phyloP scores from a whole-genome alignment of 352 stramenopile genomes.

The Globisporangium paddicum region DNA sequence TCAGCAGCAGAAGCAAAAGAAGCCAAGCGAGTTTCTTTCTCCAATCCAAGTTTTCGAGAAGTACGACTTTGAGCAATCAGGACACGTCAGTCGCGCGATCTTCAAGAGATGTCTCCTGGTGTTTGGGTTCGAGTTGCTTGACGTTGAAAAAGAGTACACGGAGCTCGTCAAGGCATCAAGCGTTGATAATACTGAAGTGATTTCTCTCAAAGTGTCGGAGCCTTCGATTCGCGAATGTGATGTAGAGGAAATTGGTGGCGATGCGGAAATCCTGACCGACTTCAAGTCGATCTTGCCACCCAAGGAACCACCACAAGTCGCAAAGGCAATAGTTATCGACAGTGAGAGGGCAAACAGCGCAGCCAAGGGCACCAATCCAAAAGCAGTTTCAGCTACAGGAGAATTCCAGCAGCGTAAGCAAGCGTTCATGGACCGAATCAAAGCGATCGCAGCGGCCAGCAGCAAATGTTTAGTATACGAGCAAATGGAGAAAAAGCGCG shows the following conservation, averaged over 20 bases:
- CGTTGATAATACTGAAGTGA: not conserved
- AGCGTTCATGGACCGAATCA: conserved; percentile 72
- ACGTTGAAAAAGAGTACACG: conserved; percentile 31
- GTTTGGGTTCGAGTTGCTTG: conserved; percentile 69
- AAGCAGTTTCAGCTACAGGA: conserved; percentile 14
- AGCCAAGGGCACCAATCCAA: not conserved
- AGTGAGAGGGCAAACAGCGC: not conserved
- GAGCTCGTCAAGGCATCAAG: conserved; percentile 4
- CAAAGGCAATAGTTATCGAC: not conserved
- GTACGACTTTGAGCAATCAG: conserved; percentile 41
- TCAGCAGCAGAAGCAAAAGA: conserved; percentile 25
- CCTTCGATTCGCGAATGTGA: not conserved
- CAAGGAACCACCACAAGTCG: not conserved
- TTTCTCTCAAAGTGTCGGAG: not conserved
- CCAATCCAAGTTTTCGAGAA: conserved; percentile 43
- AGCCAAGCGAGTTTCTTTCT: conserved; percentile 13
- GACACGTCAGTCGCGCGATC: conserved; percentile 46
- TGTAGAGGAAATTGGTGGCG: conserved; percentile 19
- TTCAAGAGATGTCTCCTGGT: conserved; percentile 61
- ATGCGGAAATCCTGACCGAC: conserved; percentile 20
- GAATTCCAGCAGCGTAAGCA: conserved; percentile 75
- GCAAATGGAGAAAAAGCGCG: conserved; percentile 47
- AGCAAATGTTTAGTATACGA: conserved; percentile 75
- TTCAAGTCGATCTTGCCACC: not conserved
- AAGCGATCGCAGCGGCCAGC: conserved; percentile 55